phyloP scores from a whole-genome alignment of 2,329 filamentous ascomycete genomes.

The Diaporthe humulicola region DNA sequence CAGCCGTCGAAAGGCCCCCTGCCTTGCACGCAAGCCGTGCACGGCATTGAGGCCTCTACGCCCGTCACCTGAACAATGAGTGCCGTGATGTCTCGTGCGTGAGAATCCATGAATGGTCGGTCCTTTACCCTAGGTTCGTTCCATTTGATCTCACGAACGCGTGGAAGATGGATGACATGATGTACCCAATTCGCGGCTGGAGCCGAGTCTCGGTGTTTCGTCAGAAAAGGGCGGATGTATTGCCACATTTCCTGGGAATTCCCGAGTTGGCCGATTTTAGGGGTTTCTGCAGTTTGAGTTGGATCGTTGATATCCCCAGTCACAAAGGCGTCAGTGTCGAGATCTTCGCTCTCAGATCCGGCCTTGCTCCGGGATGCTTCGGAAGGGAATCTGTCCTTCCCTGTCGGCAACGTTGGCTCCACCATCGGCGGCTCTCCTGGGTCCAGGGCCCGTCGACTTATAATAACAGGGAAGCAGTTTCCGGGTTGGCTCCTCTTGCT shows the following conservation, averaged over 20 bases:
- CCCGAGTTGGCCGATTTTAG: not conserved
- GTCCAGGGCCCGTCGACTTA: conserved; percentile 41
- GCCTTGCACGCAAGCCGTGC: conserved; percentile 43
- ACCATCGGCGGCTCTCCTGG: conserved; percentile 35
- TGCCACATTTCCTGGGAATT: conserved; percentile 44
- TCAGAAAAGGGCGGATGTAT: conserved; percentile 46
- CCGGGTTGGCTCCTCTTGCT: conserved; percentile 3
- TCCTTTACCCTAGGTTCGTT: conserved; percentile 43
- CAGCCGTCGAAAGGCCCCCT: conserved; percentile 49
- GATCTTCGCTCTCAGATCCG: not conserved
- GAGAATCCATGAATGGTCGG: conserved; percentile 43
- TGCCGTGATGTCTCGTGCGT: conserved; percentile 46
- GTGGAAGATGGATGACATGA: conserved; percentile 45
- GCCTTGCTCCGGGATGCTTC: not conserved
- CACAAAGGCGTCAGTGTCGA: not conserved
- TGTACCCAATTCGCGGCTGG: conserved; percentile 42
- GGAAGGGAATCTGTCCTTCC: not conserved
- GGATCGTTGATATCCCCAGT: not conserved
- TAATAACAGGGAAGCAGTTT: conserved; percentile 41
- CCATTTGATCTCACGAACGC: conserved; percentile 47
- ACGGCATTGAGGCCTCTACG: conserved; percentile 45
- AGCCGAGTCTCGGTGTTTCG: conserved; percentile 28
- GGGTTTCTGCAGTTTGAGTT: not conserved
- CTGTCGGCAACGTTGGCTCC: conserved; percentile 10
- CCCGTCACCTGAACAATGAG: conserved; percentile 50